Evolutionary conservation across 2,329 filamentous ascomycete species (phyloP).

Genomic region (Fusarium nygamai): DNA sequence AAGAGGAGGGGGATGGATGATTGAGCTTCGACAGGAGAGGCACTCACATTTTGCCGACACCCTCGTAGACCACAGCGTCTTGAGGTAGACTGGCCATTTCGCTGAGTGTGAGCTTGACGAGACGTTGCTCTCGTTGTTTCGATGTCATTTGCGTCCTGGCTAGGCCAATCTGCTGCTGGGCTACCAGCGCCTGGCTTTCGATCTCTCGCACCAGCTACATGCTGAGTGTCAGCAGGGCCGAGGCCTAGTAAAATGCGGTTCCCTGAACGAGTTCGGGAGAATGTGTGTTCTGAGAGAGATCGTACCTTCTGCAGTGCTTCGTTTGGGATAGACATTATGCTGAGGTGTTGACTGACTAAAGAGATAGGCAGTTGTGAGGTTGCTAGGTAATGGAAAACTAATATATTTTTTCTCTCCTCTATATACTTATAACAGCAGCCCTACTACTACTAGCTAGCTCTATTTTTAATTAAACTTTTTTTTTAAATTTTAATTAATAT

Average conservation of each 20-base stretch:
- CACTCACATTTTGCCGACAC: conserved; percentile 93
- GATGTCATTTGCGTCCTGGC: conserved; percentile 84
- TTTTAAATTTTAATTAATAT: no score
- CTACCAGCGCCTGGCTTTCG: conserved; percentile 85
- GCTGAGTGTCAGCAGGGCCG: background rate
- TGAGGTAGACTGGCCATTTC: conserved; percentile 82
- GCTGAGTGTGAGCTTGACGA: conserved; percentile 85
- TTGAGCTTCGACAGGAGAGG: background rate
- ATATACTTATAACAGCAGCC: no score
- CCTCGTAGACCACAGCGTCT: conserved; percentile 88
- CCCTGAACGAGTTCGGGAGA: background rate
- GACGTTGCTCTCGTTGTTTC: conserved; percentile 88
- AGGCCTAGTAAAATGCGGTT: background rate
- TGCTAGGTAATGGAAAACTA: background rate
- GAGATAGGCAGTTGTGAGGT: background rate
- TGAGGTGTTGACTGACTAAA: background rate
- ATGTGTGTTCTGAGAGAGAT: background rate
- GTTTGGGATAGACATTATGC: conserved; percentile 87
- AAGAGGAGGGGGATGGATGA: background rate
- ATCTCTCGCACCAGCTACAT: conserved; percentile 89
- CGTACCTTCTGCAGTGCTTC: conserved; percentile 91
- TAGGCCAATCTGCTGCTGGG: conserved; percentile 91
- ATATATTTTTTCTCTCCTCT: no score
- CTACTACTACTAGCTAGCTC: no score
- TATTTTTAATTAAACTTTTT: no score